Conservation (phyloP, 2,329 filamentous ascomycete species). For the Ophiostoma novo-ulmi region DNA sequence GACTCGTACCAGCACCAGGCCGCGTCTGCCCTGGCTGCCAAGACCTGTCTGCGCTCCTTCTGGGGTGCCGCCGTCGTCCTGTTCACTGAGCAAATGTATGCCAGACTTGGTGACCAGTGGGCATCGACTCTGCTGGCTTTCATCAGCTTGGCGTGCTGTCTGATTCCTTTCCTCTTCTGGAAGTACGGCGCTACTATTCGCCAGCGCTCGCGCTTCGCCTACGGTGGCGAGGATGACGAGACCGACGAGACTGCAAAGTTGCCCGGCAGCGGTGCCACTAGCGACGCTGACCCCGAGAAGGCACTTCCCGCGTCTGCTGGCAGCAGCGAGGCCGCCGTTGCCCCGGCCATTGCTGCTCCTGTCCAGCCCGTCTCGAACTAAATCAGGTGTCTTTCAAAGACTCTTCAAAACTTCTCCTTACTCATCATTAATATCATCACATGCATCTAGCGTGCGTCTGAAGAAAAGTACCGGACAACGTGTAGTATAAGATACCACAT, state of each 20-base stretch:
- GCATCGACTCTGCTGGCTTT: conserved; percentile 68
- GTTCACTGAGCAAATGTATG: conserved; percentile 79
- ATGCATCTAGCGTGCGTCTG: neutral
- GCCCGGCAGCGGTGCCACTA: conserved; percentile 1
- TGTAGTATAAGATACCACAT: neutral
- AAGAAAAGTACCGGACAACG: neutral
- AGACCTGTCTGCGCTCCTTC: conserved; percentile 73
- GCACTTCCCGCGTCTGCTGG: neutral
- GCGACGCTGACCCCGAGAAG: conserved; percentile 22
- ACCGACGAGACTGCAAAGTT: conserved; percentile 31
- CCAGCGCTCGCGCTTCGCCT: conserved; percentile 67
- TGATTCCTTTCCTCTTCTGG: conserved; percentile 77
- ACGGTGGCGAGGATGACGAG: conserved; percentile 52
- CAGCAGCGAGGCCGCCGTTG: neutral
- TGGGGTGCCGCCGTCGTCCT: conserved; percentile 75
- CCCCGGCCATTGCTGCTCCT: neutral
- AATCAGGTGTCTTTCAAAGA: neutral
- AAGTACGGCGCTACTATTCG: conserved; percentile 62
- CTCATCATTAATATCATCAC: neutral
- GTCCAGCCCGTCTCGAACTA: neutral
- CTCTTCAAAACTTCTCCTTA: neutral
- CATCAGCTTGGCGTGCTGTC: conserved; percentile 70
- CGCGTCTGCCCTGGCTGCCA: conserved; percentile 73
- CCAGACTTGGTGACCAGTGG: conserved; percentile 68
- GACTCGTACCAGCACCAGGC: conserved; percentile 65